phyloP scores from a whole-genome alignment of 2,329 filamentous ascomycete genomes.

The Pseudocercospora cruenta region DNA sequence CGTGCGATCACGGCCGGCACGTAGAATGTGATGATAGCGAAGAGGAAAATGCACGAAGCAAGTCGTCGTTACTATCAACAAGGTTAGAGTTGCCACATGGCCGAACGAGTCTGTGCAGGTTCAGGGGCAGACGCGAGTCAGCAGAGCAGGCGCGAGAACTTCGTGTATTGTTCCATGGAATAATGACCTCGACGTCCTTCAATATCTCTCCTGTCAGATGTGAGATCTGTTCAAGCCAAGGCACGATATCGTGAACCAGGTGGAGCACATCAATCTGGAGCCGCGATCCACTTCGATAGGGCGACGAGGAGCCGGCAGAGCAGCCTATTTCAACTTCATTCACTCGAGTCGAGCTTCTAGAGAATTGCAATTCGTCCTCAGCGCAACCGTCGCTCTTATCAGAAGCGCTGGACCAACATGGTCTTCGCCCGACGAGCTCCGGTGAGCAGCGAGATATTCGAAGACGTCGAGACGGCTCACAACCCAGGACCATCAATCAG shows the following conservation, averaged over 20 bases:
- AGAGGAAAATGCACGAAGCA: neutral
- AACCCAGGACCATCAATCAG: neutral
- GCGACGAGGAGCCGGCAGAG: neutral
- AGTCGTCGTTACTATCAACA: neutral
- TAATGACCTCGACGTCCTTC: no score
- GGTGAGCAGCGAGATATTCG: neutral
- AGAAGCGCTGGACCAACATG: no score
- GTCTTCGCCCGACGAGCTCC: neutral
- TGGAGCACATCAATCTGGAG: neutral
- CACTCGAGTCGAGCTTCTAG: neutral
- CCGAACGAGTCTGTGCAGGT: neutral
- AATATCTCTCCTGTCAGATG: neutral
- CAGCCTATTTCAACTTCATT: neutral
- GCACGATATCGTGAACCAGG: neutral
- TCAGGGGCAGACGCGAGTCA: conserved; percentile 3
- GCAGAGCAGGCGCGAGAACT: neutral
- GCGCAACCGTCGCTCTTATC: no score
- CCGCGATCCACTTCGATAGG: conserved; percentile 1
- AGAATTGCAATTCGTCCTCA: no score
- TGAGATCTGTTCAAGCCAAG: neutral
- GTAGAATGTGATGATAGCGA: neutral
- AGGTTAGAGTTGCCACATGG: neutral
- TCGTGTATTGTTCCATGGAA: neutral
- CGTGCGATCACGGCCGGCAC: neutral
- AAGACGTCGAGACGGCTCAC: neutral